A percentile compares a stretch with the other conserved stretches of the same genome.
These are phyloP conservation scores for Trichoderma arundinaceum DNA, from an alignment of 2,329 filamentous ascomycete species.

Conservation along the genomic window DNA sequence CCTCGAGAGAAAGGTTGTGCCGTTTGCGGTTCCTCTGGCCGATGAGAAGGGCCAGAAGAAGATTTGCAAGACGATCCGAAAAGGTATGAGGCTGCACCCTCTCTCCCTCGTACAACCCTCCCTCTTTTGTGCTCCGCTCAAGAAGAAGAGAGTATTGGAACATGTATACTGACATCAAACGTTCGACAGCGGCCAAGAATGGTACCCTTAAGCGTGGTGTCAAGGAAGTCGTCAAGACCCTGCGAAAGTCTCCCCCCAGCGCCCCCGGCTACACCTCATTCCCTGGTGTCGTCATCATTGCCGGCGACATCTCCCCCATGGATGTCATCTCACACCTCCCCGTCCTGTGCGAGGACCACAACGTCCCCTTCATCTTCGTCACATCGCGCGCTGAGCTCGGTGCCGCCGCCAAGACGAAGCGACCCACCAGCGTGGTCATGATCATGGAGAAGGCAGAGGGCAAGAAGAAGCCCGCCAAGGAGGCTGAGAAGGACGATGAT, in stretches of 20 bases:
- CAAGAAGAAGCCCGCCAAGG: slow-evolving; percentile 53
- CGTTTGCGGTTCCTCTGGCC: slow-evolving; percentile 81
- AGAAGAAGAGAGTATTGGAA: background rate
- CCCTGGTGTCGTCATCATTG: slow-evolving; percentile 84
- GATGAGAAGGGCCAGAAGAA: slow-evolving; percentile 77
- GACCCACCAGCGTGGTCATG: slow-evolving; percentile 97
- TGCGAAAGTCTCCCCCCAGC: slow-evolving; percentile 84
- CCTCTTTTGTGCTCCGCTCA: background rate
- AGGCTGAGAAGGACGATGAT: slow-evolving; percentile 52
- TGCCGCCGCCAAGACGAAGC: slow-evolving; percentile 91
- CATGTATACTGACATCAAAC: background rate
- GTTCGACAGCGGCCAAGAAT: slow-evolving; percentile 79
- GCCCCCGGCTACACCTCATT: slow-evolving; percentile 67
- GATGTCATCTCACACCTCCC: slow-evolving; percentile 99
- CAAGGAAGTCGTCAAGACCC: slow-evolving; percentile 97
- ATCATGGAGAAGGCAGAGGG: slow-evolving; percentile 64
- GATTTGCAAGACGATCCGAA: slow-evolving; percentile 62
- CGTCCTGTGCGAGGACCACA: slow-evolving; percentile 97
- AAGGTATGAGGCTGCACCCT: slow-evolving; percentile 51
- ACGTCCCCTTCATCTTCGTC: slow-evolving; percentile 95
- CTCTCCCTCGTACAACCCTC: background rate
- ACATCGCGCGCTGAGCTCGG: slow-evolving; percentile 91
- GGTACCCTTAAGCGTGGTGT: slow-evolving; percentile 97
- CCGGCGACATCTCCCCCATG: slow-evolving; percentile 96
- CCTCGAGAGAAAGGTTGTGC: slow-evolving; percentile 69